Conservation (phyloP, 1,139 yeast species). For the Ogataea hybrid region DNA sequence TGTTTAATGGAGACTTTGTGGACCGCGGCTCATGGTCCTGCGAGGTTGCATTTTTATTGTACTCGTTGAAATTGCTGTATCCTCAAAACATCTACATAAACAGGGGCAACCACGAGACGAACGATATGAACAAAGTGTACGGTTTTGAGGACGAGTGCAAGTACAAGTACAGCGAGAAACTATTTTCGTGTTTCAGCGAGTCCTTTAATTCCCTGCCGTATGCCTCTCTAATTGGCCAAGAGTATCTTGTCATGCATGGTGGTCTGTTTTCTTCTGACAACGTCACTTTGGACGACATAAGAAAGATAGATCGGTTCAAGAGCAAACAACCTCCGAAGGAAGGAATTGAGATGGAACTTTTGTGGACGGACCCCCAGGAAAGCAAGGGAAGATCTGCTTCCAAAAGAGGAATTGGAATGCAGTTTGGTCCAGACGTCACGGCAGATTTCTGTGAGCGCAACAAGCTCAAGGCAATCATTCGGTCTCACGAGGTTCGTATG, state of each 20-base stretch:
- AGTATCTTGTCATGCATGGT: slow-evolving; percentile 91
- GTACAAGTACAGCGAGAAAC: slow-evolving; percentile 76
- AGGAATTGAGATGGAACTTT: slow-evolving; percentile 92
- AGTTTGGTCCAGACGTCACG: slow-evolving; percentile 96
- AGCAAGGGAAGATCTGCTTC: slow-evolving; percentile 79
- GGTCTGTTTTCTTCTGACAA: slow-evolving; percentile 84
- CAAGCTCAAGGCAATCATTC: slow-evolving; percentile 71
- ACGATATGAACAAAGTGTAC: slow-evolving; percentile 94
- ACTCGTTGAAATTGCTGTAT: slow-evolving; percentile 71
- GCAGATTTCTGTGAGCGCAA: slow-evolving; percentile 71
- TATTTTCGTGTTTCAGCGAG: slow-evolving; percentile 84
- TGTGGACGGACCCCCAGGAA: slow-evolving; percentile 97
- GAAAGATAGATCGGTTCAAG: slow-evolving; percentile 64
- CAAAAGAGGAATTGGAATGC: slow-evolving; percentile 93
- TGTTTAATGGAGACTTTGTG: slow-evolving; percentile 96
- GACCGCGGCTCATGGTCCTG: slow-evolving; percentile 99
- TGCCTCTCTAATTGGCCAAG: slow-evolving; percentile 74
- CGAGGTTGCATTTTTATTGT: slow-evolving; percentile 85
- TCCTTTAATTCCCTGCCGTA: slow-evolving; percentile 85
- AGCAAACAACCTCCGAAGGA: slow-evolving; percentile 82
- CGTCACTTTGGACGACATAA: slow-evolving; percentile 70
- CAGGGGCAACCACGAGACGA: slow-evolving; percentile 96
- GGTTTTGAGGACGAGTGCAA: slow-evolving; percentile 97
- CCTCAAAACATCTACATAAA: slow-evolving; percentile 77
- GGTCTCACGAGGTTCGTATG: slow-evolving; percentile 96